Conservation (phyloP, 2,329 filamentous ascomycete genomes). For the Fusarium heterosporum region DNA sequence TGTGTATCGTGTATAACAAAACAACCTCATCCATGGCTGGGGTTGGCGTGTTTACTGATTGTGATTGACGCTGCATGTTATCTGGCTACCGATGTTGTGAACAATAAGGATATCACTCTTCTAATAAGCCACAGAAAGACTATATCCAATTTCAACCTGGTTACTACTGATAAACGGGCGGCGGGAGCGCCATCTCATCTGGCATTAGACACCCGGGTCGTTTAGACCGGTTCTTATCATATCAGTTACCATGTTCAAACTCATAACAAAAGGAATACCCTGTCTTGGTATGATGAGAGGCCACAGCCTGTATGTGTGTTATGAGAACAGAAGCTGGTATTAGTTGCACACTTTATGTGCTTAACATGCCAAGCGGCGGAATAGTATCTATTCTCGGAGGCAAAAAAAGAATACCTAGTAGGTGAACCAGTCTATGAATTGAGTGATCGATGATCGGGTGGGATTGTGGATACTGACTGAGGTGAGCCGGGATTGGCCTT, state of each 20-base stretch:
- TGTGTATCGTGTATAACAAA: background rate
- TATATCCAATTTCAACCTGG: background rate
- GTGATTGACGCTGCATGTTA: slow-evolving; percentile 1
- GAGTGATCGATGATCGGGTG: slow-evolving; percentile 33
- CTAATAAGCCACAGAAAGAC: background rate
- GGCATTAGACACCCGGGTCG: slow-evolving; percentile 4
- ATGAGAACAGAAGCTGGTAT: slow-evolving; percentile 17
- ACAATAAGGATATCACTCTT: slow-evolving; percentile 1
- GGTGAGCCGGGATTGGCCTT: slow-evolving; percentile 23
- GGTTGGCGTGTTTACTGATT: background rate
- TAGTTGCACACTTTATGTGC: slow-evolving; percentile 18
- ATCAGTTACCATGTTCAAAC: slow-evolving; percentile 7
- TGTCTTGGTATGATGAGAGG: slow-evolving; percentile 15
- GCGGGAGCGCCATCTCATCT: slow-evolving; percentile 37
- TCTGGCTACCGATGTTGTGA: background rate
- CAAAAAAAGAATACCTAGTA: no score
- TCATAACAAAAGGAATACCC: slow-evolving; percentile 2
- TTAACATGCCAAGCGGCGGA: background rate
- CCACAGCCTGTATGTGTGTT: slow-evolving; percentile 1
- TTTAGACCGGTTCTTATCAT: background rate
- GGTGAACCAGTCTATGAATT: slow-evolving; percentile 1
- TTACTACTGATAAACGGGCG: slow-evolving; percentile 36
- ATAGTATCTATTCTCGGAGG: no score
- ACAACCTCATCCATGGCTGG: background rate
- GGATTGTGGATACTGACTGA: slow-evolving; percentile 14